Evolutionary conservation across 2,329 filamentous ascomycete genomes (phyloP), one percentile per base, ranked within the genome.

Genomic region (Sclerotinia nivalis): DNA sequence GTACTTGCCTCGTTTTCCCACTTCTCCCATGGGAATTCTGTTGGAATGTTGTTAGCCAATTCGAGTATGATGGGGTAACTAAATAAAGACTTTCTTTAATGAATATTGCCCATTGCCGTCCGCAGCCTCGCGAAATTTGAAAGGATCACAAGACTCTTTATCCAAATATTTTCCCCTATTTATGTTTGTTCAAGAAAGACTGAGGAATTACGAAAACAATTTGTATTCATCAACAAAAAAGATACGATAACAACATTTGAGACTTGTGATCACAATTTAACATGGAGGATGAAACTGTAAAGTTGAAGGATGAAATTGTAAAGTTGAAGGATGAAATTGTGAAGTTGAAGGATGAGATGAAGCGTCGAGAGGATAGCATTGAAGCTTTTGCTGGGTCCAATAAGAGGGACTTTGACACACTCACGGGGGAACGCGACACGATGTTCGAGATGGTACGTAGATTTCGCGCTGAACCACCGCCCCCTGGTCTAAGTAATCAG

Each of bases 171-270:
- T 25, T 59, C 31, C 1, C 1, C 2, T 20, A 9, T 25, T 0
- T 0, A 25, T 43, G 34, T 5, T 8, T 43, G 55, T 15, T 9
- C 15, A 59, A 9, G 34, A 22, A n/a, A 22, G 10, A 1, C 1
- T 5, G 6, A 1, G 22, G 1, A 40, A 9, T 40, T 40, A 0
- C 34, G n/a, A 1, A 15, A 25, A 18, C 13, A 25, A 2, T 1
- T 40, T 13, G 18, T 22, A 2, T 22, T 37, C 9, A 56, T 13
- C 22, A 56, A 22, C 18, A 15, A 43, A 43, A 43, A 43, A 15
- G 10, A 56, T 20, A 15, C 5, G 13, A n/a, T 37, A 8, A 37
- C 31, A 37, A 13, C 1, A 37, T 4, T 56, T n/a, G 1, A 18
- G 34, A 8, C 15, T 59, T 22, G 37, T 59, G 22, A 40, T 9